Evolutionary conservation across 257 asterid genomes (phyloP).

Genomic region (Vinca minor): DNA sequence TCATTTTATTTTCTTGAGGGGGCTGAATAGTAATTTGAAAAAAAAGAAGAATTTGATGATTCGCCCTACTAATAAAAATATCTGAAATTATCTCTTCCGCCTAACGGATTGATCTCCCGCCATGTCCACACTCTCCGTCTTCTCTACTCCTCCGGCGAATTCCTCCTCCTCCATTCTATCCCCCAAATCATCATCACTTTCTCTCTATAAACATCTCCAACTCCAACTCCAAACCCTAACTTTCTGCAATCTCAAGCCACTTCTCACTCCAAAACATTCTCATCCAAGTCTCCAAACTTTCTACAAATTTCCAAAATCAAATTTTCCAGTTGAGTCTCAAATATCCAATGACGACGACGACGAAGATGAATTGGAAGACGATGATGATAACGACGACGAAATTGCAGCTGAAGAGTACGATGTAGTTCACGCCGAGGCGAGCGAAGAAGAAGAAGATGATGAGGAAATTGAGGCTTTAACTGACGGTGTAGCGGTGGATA

Average conservation of each 20-base stretch:
- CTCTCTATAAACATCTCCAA: constrained; percentile 23
- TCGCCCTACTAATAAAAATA: not conserved
- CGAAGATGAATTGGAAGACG: constrained; percentile 37
- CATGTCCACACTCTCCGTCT: constrained; percentile 45
- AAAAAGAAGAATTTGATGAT: not conserved
- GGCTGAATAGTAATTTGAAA: too few species aligned
- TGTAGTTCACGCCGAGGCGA: constrained; percentile 29
- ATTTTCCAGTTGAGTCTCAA: constrained; percentile 42
- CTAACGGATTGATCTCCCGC: constrained; percentile 43
- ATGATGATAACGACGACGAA: constrained; percentile 29
- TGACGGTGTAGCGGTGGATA: constrained; percentile 24
- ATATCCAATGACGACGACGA: constrained; percentile 52
- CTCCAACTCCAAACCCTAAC: constrained; percentile 27
- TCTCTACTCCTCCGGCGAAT: constrained; percentile 8
- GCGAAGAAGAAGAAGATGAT: constrained; percentile 30
- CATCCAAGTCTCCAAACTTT: constrained; percentile 16
- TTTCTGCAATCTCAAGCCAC: constrained; percentile 16
- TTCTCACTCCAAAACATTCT: constrained; percentile 13
- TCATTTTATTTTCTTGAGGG: too few species aligned
- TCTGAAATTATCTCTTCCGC: constrained; percentile 7
- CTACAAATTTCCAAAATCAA: constrained; percentile 34
- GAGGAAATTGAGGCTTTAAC: constrained; percentile 40
- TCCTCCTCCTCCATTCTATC: constrained; percentile 5
- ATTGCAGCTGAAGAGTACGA: constrained; percentile 71
- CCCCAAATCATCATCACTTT: constrained; percentile 24